Evolutionary conservation across 78 protist species (phyloP).

Genomic region (Acrasis kona): DNA sequence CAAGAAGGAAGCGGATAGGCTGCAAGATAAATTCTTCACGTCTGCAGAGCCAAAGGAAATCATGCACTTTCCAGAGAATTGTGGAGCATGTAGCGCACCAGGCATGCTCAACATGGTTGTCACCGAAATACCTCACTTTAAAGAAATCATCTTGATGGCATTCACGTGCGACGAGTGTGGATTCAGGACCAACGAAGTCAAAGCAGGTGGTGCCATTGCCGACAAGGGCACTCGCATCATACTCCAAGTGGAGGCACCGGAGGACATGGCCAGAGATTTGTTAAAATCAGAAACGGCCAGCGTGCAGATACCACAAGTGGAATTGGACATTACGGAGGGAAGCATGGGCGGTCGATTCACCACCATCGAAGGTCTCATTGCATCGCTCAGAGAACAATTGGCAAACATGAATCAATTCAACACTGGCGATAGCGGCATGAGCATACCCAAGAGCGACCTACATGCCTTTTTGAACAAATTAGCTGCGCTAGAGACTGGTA

Average conservation of each 20-base stretch:
- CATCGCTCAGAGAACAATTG: constrained; percentile 25
- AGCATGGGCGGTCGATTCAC: constrained; percentile 83
- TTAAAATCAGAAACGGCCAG: constrained; percentile 29
- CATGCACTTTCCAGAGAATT: neutral
- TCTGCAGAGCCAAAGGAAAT: neutral
- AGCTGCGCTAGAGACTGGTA: neutral
- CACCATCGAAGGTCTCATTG: constrained; percentile 77
- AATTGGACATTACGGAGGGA: constrained; percentile 45
- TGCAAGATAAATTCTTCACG: neutral
- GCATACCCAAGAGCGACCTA: neutral
- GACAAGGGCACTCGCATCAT: constrained; percentile 36
- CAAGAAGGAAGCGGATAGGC: neutral
- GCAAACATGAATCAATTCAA: constrained; percentile 20
- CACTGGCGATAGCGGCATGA: constrained; percentile 50
- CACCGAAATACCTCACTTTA: constrained; percentile 77
- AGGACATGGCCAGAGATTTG: constrained; percentile 71
- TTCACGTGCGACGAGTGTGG: constrained; percentile 77
- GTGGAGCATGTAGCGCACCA: neutral
- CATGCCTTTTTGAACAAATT: constrained; percentile 9
- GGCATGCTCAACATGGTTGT: neutral
- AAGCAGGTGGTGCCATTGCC: constrained; percentile 74
- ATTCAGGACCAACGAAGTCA: constrained; percentile 58
- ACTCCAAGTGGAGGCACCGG: constrained; percentile 33
- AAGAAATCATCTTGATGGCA: constrained; percentile 72
- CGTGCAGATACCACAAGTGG: neutral